phyloP scores from a whole-genome alignment of 2,329 filamentous ascomycete species.

The Neurospora crassa region DNA sequence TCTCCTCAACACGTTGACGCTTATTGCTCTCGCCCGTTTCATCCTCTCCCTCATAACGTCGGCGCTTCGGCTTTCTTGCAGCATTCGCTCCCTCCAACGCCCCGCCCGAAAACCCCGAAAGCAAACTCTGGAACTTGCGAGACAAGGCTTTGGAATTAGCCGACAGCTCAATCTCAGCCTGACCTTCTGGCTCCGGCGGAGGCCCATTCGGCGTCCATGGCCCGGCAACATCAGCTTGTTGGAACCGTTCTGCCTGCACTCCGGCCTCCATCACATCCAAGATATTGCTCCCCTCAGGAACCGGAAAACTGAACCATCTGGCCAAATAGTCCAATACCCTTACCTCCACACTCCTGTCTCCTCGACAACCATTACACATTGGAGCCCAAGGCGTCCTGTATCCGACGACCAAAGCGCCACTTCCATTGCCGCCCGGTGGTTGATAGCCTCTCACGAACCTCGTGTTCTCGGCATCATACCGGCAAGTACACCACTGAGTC shows the following conservation, averaged over 20 bases:
- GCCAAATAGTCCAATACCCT: not conserved
- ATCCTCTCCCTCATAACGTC: not conserved
- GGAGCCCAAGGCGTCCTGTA: not conserved
- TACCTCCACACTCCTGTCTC: not conserved
- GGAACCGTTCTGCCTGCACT: not conserved
- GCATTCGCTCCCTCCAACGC: not conserved
- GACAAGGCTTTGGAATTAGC: not conserved
- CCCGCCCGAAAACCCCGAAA: not conserved
- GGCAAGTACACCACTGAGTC: not conserved
- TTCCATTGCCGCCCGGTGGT: not conserved
- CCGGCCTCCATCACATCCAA: not conserved
- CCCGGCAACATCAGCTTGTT: not conserved
- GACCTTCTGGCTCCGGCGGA: not conserved
- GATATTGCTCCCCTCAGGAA: not conserved
- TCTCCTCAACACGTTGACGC: not conserved
- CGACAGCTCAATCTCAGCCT: not conserved
- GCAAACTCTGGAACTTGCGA: not conserved
- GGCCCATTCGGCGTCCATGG: not conserved
- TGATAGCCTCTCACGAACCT: not conserved
- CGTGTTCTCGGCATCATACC: not conserved
- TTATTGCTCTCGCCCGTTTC: not conserved
- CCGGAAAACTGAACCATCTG: not conserved
- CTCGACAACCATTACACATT: not conserved
- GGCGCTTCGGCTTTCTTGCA: not conserved
- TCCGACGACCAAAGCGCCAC: not conserved